Percentiles rank a stretch among this genome's conserved stretches.
These are phyloP conservation scores for Aspergillus incahuasiensis DNA, from an alignment of 495 filamentous ascomycete species.

Conservation along the genomic window DNA sequence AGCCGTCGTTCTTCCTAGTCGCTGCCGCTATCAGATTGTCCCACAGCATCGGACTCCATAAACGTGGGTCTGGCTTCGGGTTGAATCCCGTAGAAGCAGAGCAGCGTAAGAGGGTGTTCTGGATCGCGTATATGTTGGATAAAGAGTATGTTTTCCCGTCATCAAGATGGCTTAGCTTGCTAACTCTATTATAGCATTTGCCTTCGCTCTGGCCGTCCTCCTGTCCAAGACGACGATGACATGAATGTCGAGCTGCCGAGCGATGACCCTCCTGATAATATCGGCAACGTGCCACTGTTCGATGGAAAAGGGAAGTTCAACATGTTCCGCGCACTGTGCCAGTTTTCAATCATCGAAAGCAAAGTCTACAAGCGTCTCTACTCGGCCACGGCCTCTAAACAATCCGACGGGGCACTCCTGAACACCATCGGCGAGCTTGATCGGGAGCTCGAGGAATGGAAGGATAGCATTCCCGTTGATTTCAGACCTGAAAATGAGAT, in stretches of 20 bases:
- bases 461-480: slow-evolving; percentile 87
- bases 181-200: slow-evolving; percentile 55
- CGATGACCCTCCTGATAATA: slow-evolving; percentile 83
- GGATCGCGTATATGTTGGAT: slow-evolving; percentile 95
- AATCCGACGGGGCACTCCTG: slow-evolving; percentile 87
- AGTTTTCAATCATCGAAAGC: slow-evolving; percentile 86
- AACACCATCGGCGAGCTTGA: slow-evolving; percentile 97
- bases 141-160: slow-evolving; percentile 58
- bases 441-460: slow-evolving; percentile 90
- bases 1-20: slow-evolving; percentile 89
- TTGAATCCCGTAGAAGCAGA: slow-evolving; percentile 88
- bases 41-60: slow-evolving; percentile 93
- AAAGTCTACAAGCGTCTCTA: slow-evolving; percentile 93
- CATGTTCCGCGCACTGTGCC: slow-evolving; percentile 84
- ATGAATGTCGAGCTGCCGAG: slow-evolving; percentile 96
- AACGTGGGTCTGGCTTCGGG: slow-evolving; percentile 84
- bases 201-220: slow-evolving; percentile 85
- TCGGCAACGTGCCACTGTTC: slow-evolving; percentile 86
- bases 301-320: slow-evolving; percentile 94
- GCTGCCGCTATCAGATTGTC: slow-evolving; percentile 89
- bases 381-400: slow-evolving; percentile 84
- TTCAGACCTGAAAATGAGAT: slow-evolving; percentile 95
- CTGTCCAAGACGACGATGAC: slow-evolving; percentile 94
- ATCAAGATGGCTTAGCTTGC: neutral
- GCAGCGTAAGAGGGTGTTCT: slow-evolving; percentile 94